Base-by-base conservation (phyloP, 306 rosid species). In the Oxytropis ochrocephala region DNA sequence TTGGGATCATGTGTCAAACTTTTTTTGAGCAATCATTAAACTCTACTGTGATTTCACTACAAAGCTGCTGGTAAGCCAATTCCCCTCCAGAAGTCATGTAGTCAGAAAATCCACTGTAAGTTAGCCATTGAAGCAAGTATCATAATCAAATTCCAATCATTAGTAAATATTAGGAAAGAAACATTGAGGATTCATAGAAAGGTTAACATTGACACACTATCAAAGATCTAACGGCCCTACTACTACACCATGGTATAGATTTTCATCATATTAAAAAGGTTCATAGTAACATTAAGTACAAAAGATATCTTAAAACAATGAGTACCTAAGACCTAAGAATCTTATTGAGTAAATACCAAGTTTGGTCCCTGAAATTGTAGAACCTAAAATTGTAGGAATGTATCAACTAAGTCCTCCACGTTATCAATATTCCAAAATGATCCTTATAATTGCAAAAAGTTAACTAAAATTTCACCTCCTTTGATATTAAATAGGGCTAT, bases 21-120 rank as follows among this genome's bases (percentile, higher is more conserved):
- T 88, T 79, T 78, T 81, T 86, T 0, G 98, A 93, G 82, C 97
- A 93, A 74, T 88, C 87, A 55, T 75, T 90, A 82, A 93, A 93
- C 77, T 93, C 98, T 18, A 24, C 18, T 3, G 96, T 93, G 30
- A 93, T 85, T 76, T 86, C 97, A 49, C 87, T 47, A 83, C 98
- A 93, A 33, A 93, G 91, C 39, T 85, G 85, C 69, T 86, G 91
- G 69, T 88, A 88, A 16, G 88, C 78, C 57, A 80, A 67, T 41
- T 90, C 96, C 62, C 86, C 83, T 70, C 97, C 92, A 24, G 83
- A 79, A 67, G 70, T 64, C 90, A 81, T 65, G 78, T 85, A 87
- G 64, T 87, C 96, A 27, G 85, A 73, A 74, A 91, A 91, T 2
- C 97, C 97, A 70, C 95, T 91, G 86, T 21, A 83, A 68, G 74